Base-by-base conservation (phyloP, 2,329 filamentous ascomycete species). In the Coniella lustricola region DNA sequence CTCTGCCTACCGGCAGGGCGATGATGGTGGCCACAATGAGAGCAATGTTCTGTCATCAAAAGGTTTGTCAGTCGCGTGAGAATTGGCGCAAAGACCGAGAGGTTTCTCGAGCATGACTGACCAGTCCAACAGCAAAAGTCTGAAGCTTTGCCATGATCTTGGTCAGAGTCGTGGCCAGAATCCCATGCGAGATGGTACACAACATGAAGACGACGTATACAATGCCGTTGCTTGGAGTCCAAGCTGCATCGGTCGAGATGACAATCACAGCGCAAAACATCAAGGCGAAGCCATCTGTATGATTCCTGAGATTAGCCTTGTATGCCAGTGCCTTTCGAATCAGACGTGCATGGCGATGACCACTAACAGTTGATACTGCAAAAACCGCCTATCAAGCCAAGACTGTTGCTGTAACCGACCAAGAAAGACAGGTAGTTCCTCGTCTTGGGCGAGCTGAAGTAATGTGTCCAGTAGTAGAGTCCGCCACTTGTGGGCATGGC, bases 251-350 rank as follows among this genome's bases (percentile, higher is more conserved):
- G 4, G 71, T 70, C 2, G 75, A 65, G 29, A 82, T 73, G 3
- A 77, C 76, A 46, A 81, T 73, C 31, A 80, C 74, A 2, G 77
- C 76, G 22, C 79, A 69, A 43, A 81, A 72, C 76, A 80, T 80
- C 34, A 76, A 61, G 2, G 75, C 70, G 57, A 77, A 76, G 1
- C 75, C 71, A 25, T 52, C 49, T 51, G 39, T 14, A 29, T 16
- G 38, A 3, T 35, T 2, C n/a, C 3, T 18, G 20, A 9, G 3
- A 12, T 17, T 9, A 37, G 16, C 20, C 12, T 9, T 22, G n/a
- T 9, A 21, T 16, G 7, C 14, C n/a, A n/a, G 14, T 31, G 3
- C 4, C 3, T 16, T 2, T 25, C 9, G 21, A 16, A 8, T 8
- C 7, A 5, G 38, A n/a, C 4, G 18, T 14, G 20, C 34, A 16